A percentile compares a stretch with the other conserved stretches of the same genome.
Conservation (phyloP, 164 flowering plant genomes). For the Sedum album region DNA sequence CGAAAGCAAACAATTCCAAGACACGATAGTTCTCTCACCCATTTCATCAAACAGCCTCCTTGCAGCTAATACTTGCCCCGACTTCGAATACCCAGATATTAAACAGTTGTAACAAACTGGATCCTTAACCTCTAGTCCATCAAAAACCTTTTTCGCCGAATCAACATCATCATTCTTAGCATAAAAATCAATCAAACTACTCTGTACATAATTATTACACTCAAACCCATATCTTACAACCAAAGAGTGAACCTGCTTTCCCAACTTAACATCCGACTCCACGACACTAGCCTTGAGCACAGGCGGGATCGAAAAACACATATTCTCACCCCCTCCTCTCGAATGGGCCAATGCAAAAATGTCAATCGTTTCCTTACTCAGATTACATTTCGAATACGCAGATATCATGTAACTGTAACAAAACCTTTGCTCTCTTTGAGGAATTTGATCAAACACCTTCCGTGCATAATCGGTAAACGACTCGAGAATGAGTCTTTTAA, state of each 20-base stretch:
- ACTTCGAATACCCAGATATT: constrained; percentile 37
- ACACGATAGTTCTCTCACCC: constrained; percentile 26
- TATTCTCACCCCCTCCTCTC: constrained; percentile 7
- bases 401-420: constrained; percentile 21
- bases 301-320: constrained; percentile 24
- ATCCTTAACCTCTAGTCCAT: constrained; percentile 35
- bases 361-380: constrained; percentile 22
- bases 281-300: constrained; percentile 30
- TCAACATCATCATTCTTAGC: constrained; percentile 27
- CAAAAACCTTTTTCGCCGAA: constrained; percentile 29
- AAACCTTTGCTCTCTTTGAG: constrained; percentile 22
- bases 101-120: constrained; percentile 34
- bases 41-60: constrained; percentile 33
- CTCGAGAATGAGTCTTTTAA: constrained; percentile 13
- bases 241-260: constrained; percentile 35
- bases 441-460: constrained; percentile 31
- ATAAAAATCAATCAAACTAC: constrained; percentile 36
- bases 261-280: constrained; percentile 18
- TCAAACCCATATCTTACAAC: constrained; percentile 23
- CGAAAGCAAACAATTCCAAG: constrained; percentile 50
- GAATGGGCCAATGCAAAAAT: constrained; percentile 24
- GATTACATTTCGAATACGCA: constrained; percentile 18
- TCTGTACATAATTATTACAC: constrained; percentile 26
- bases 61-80: constrained; percentile 28
- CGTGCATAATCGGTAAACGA: constrained; percentile 26